phyloP scores from a whole-genome alignment of 257 asterid species.

The Salvia splendens region DNA sequence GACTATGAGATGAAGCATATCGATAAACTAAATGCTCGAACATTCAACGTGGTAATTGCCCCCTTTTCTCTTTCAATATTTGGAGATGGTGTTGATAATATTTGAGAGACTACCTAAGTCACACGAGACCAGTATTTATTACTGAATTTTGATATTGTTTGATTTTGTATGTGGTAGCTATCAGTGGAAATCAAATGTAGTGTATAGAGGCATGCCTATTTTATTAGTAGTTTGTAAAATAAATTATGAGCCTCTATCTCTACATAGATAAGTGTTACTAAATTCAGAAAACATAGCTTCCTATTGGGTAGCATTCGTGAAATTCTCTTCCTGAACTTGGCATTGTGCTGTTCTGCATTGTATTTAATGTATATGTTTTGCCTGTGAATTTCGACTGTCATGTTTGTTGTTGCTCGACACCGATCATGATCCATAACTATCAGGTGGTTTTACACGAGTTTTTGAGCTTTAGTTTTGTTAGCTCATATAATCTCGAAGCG shows the following conservation, averaged over 20 bases:
- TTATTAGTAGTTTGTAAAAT: background rate
- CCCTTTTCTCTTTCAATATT: constrained; percentile 66
- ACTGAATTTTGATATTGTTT: constrained; percentile 16
- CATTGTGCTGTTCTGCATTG: background rate
- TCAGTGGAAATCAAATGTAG: background rate
- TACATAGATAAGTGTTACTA: background rate
- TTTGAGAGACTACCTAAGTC: constrained; percentile 37
- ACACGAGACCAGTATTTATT: background rate
- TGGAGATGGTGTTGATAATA: constrained; percentile 47
- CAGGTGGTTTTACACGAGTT: too few relatives aligned
- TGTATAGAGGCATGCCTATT: background rate
- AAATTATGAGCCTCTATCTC: background rate
- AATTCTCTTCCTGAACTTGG: background rate
- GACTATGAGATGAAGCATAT: constrained; percentile 87
- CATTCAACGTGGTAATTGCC: constrained; percentile 69
- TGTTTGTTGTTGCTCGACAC: background rate
- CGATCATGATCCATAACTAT: background rate
- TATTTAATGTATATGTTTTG: background rate
- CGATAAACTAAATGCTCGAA: constrained; percentile 51
- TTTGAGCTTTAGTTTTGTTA: too few relatives aligned
- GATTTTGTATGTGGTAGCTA: background rate
- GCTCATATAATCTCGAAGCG: too few relatives aligned
- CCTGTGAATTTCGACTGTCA: background rate
- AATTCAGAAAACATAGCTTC: background rate
- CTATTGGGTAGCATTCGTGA: background rate